Conservation (phyloP, 1,139 yeast species). For the Candida buenavistaensis region DNA sequence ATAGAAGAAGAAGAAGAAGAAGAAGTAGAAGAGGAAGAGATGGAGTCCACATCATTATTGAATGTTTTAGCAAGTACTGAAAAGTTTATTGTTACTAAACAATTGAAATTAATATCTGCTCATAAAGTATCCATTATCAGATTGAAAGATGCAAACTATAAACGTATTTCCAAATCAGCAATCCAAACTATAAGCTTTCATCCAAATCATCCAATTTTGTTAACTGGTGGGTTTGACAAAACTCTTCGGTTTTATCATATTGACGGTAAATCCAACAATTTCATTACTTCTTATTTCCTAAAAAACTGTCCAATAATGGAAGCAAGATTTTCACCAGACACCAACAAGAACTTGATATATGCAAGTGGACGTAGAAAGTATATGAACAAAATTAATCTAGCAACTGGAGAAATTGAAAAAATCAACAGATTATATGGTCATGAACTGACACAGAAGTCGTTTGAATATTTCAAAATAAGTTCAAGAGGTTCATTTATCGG, state of each 20-base stretch:
- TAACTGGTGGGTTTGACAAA: slow-evolving; percentile 92
- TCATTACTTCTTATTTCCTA: slow-evolving; percentile 80
- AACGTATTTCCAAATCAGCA: slow-evolving; percentile 69
- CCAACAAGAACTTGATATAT: slow-evolving; percentile 48
- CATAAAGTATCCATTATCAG: slow-evolving; percentile 71
- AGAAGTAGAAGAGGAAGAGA: slow-evolving; percentile 32
- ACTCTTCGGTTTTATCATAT: slow-evolving; percentile 84
- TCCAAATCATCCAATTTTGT: slow-evolving; percentile 74
- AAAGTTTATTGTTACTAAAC: slow-evolving; percentile 51
- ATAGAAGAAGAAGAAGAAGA: slow-evolving; percentile 32
- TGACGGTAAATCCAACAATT: slow-evolving; percentile 82
- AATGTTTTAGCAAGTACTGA: slow-evolving; percentile 61
- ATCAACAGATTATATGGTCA: slow-evolving; percentile 90
- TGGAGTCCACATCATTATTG: slow-evolving; percentile 17
- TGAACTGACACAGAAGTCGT: slow-evolving; percentile 79
- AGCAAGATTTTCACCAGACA: slow-evolving; percentile 58
- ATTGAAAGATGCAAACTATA: slow-evolving; percentile 81
- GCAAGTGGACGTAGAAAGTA: slow-evolving; percentile 92
- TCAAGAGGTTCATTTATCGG: slow-evolving; percentile 72
- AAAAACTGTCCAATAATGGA: slow-evolving; percentile 78
- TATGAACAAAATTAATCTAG: slow-evolving; percentile 89
- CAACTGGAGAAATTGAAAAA: slow-evolving; percentile 74
- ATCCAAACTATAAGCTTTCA: slow-evolving; percentile 86
- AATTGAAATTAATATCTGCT: slow-evolving; percentile 66
- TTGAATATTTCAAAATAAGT: slow-evolving; percentile 79